phyloP scores from a whole-genome alignment of 768 basidiomycete species.

The Suillus americanus region DNA sequence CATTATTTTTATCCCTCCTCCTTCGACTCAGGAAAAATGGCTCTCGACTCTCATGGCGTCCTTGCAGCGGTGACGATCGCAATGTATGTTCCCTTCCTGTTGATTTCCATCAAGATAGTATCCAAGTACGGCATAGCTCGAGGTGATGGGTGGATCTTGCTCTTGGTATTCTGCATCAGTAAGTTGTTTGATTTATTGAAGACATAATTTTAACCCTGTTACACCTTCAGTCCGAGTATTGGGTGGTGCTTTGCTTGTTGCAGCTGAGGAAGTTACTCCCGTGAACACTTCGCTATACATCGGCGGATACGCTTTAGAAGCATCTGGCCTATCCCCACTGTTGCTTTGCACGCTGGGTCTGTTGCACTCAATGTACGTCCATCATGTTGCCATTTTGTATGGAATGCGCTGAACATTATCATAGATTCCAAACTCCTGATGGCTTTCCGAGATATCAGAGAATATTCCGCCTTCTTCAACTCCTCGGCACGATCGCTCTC shows the following conservation, averaged over 20 bases:
- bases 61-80: conserved; percentile 60
- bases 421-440: conserved; percentile 31
- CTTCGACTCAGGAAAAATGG: conserved; percentile 22
- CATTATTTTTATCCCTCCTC: conserved; percentile 4
- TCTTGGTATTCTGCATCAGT: conserved; percentile 62
- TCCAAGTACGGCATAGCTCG: conserved; percentile 55
- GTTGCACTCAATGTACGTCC: conserved; percentile 34
- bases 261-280: conserved; percentile 44
- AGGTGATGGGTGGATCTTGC: conserved; percentile 66
- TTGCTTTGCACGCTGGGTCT: conserved; percentile 38
- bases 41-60: conserved; percentile 42
- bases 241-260: conserved; percentile 57
- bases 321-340: conserved; percentile 39
- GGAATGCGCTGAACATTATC: conserved; percentile 5
- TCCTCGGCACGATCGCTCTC: conserved; percentile 30
- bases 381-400: neutral
- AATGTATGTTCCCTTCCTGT: conserved; percentile 57
- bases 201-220: conserved; percentile 7
- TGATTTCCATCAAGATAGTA: conserved; percentile 44
- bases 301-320: conserved; percentile 47
- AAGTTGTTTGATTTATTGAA: conserved; percentile 21
- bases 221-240: conserved; percentile 50
- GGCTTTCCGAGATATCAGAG: conserved; percentile 10
- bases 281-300: conserved; percentile 45
- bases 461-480: conserved; percentile 27